These are phyloP conservation scores for Claviceps sp. DNA, from an alignment of 2,329 filamentous ascomycete genomes.

Conservation along the genomic window DNA sequence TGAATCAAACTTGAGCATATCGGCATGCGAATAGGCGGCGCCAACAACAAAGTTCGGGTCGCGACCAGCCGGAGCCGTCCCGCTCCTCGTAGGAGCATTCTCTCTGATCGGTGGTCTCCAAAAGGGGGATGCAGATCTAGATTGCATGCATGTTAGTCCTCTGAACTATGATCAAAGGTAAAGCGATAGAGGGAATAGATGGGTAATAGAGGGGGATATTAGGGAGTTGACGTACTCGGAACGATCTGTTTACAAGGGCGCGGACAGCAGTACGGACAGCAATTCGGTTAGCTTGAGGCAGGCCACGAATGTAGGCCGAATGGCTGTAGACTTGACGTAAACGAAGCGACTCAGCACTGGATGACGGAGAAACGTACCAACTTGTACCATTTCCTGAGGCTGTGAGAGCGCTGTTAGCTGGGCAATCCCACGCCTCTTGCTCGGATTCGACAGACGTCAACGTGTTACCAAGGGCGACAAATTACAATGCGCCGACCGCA, in stretches of 20 bases:
- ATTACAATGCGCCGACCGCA: neutral
- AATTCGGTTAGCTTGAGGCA: neutral
- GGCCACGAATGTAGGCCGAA: too few relatives aligned
- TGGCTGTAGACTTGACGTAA: neutral
- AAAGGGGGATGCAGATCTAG: slow-evolving; percentile 76
- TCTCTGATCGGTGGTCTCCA: slow-evolving; percentile 55
- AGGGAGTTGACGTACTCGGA: slow-evolving; percentile 40
- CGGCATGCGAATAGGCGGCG: slow-evolving; percentile 90
- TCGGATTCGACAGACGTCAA: neutral
- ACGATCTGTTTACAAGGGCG: slow-evolving; percentile 32
- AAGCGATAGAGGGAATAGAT: neutral
- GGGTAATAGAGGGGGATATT: neutral
- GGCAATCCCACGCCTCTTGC: neutral
- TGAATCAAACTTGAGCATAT: slow-evolving; percentile 78
- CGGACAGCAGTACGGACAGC: slow-evolving; percentile 9
- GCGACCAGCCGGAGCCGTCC: slow-evolving; percentile 26
- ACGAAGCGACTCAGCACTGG: neutral
- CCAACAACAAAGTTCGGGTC: slow-evolving; percentile 71
- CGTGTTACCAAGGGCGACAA: neutral
- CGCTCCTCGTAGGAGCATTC: slow-evolving; percentile 36
- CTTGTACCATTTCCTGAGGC: slow-evolving; percentile 95
- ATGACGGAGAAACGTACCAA: slow-evolving; percentile 51
- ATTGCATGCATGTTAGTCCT: slow-evolving; percentile 4
- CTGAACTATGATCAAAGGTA: slow-evolving; percentile 13
- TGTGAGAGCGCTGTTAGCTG: slow-evolving; percentile 24